Conservation (phyloP, 768 basidiomycete genomes). For the Fibroporia radiculosa region DNA sequence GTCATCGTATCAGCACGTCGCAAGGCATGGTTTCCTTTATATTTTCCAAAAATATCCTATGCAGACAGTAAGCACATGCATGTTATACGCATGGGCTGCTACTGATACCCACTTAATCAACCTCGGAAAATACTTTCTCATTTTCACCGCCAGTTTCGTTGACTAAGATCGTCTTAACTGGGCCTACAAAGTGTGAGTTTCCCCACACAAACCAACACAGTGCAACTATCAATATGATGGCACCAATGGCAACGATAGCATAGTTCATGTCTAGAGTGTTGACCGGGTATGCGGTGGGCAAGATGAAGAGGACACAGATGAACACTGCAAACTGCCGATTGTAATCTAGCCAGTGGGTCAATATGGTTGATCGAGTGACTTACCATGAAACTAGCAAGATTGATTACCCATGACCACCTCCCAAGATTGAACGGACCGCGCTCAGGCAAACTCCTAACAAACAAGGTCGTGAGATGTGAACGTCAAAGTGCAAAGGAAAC, state of each 20-base stretch:
- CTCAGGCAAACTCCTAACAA: slow-evolving; percentile 30
- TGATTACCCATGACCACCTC: slow-evolving; percentile 44
- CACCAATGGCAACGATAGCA: slow-evolving; percentile 44
- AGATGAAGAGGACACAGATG: slow-evolving; percentile 46
- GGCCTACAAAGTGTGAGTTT: slow-evolving; percentile 34
- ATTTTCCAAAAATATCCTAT: too few species aligned
- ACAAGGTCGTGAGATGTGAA: neutral
- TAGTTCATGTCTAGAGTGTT: slow-evolving; percentile 50
- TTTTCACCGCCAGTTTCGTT: too few species aligned
- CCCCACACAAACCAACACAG: slow-evolving; percentile 44
- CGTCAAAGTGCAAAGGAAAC: slow-evolving; percentile 5
- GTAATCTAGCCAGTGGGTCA: neutral
- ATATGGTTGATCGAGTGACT: too few species aligned
- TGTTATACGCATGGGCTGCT: too few species aligned
- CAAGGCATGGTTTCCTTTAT: too few species aligned
- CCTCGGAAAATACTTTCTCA: neutral
- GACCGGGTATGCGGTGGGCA: slow-evolving; percentile 48
- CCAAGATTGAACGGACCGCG: slow-evolving; percentile 47
- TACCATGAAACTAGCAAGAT: slow-evolving; percentile 39
- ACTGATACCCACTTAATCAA: too few species aligned
- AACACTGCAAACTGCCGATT: slow-evolving; percentile 39
- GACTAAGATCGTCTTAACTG: slow-evolving; percentile 37
- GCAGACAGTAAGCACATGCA: too few species aligned
- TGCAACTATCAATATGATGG: slow-evolving; percentile 35
- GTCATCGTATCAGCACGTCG: too few species aligned